Conservation (phyloP, 176 grass and related monocot genomes). For the Oryza nivara region DNA sequence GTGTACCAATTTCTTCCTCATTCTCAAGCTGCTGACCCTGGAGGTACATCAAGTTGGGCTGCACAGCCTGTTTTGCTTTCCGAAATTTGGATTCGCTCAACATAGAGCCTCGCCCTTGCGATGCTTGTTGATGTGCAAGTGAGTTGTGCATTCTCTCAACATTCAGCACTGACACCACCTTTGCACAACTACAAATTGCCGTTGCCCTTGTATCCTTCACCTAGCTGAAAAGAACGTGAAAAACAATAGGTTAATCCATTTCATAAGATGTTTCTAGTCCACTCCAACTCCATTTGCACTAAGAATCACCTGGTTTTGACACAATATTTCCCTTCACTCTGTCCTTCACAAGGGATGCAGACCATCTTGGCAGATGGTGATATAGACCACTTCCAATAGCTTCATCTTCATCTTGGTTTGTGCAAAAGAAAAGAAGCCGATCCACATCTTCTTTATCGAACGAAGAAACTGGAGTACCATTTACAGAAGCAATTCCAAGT, state of each 20-base stretch:
- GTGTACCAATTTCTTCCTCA: constrained; percentile 63
- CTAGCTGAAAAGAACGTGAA: background rate
- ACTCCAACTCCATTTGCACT: constrained; percentile 29
- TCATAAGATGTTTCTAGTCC: constrained; percentile 8
- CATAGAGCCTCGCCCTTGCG: background rate
- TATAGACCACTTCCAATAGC: constrained; percentile 15
- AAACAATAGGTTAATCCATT: background rate
- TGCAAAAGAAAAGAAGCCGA: constrained; percentile 71
- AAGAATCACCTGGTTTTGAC: constrained; percentile 32
- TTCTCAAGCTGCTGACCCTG: constrained; percentile 64
- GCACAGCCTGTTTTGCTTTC: constrained; percentile 44
- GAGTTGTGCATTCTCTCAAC: background rate
- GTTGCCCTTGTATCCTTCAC: background rate
- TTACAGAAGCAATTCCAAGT: constrained; percentile 72
- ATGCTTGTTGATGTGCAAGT: background rate
- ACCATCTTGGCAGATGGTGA: constrained; percentile 49
- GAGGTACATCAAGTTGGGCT: constrained; percentile 63
- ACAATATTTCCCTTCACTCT: constrained; percentile 30
- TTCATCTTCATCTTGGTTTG: constrained; percentile 36
- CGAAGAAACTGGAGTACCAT: constrained; percentile 66
- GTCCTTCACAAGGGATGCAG: constrained; percentile 46
- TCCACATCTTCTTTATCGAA: constrained; percentile 74
- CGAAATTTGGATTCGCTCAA: background rate
- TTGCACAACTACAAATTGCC: background rate
- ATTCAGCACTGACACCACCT: background rate